These are phyloP conservation scores for Sclerotinia borealis DNA, from an alignment of 2,329 filamentous ascomycete species.

Conservation along the genomic window DNA sequence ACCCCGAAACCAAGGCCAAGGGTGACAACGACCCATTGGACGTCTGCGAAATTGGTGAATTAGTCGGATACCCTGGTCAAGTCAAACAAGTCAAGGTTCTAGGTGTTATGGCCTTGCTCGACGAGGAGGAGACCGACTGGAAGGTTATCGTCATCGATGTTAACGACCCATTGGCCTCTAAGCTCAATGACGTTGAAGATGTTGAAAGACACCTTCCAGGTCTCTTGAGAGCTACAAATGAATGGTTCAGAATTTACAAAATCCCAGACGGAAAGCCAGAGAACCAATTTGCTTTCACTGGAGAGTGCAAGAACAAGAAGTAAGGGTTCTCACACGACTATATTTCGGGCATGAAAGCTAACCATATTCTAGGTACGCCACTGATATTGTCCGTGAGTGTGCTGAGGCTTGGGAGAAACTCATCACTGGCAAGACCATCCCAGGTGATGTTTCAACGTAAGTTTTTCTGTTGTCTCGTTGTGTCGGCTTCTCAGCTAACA, in stretches of 20 bases:
- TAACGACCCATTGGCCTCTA: conserved; percentile 91
- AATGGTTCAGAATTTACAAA: conserved; percentile 99
- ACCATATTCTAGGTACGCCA: conserved; percentile 67
- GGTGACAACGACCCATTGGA: conserved; percentile 99
- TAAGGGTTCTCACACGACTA: conserved; percentile 36
- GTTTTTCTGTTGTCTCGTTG: conserved; percentile 34
- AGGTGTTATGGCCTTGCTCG: conserved; percentile 97
- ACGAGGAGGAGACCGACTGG: conserved; percentile 99
- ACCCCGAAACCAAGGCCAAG: conserved; percentile 99
- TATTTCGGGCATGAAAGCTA: conserved; percentile 10
- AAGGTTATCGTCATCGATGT: conserved; percentile 99
- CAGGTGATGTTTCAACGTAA: conserved; percentile 76
- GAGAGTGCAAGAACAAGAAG: conserved; percentile 99
- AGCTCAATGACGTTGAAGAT: conserved; percentile 98
- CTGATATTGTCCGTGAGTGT: conserved; percentile 93
- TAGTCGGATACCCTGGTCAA: conserved; percentile 92
- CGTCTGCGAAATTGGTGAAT: conserved; percentile 98
- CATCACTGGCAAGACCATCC: conserved; percentile 78
- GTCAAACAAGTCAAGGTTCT: conserved; percentile 99
- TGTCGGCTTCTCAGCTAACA: conserved; percentile 28
- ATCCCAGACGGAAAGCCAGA: conserved; percentile 99
- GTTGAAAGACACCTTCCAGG: conserved; percentile 97
- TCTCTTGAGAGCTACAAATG: conserved; percentile 94
- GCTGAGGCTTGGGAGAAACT: conserved; percentile 95
- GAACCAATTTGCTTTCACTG: conserved; percentile 99